These are phyloP conservation scores for Corniculantispora saksenae DNA, from an alignment of 2,329 filamentous ascomycete species.

Conservation along the genomic window DNA sequence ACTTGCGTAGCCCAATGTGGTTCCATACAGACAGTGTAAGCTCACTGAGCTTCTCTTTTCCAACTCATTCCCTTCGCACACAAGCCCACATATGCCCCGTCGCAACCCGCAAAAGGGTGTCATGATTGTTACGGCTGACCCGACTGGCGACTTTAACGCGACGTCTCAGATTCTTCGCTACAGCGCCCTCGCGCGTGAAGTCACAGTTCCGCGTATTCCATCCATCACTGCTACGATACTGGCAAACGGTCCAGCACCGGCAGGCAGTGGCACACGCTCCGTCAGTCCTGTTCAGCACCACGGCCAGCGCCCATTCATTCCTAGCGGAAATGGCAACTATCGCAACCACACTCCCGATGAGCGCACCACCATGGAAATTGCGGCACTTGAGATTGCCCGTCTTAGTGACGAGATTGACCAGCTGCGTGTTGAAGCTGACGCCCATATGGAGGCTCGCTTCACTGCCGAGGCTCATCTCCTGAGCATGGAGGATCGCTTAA, in stretches of 20 bases:
- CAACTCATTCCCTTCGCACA: slow-evolving; percentile 75
- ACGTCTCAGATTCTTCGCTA: slow-evolving; percentile 96
- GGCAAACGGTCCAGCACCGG: slow-evolving; percentile 32
- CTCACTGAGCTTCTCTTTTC: slow-evolving; percentile 83
- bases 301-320: slow-evolving; percentile 40
- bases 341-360: slow-evolving; percentile 50
- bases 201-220: slow-evolving; percentile 86
- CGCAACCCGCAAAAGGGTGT: slow-evolving; percentile 81
- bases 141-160: slow-evolving; percentile 90
- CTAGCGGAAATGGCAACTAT: slow-evolving; percentile 34
- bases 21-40: slow-evolving; percentile 82
- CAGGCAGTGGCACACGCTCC: slow-evolving; percentile 27
- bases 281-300: slow-evolving; percentile 37
- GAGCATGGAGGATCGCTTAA: slow-evolving; percentile 65
- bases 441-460: slow-evolving; percentile 69
- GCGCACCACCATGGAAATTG: slow-evolving; percentile 76
- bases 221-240: slow-evolving; percentile 75
- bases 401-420: slow-evolving; percentile 72
- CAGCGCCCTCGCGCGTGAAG: slow-evolving; percentile 86
- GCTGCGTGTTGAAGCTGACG: slow-evolving; percentile 66
- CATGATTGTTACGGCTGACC: slow-evolving; percentile 96
- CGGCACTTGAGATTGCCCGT: slow-evolving; percentile 78
- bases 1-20: slow-evolving; percentile 62
- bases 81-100: slow-evolving; percentile 40
- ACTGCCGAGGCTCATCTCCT: slow-evolving; percentile 74